A percentile compares a stretch with the other conserved stretches of the same genome.
These are phyloP conservation scores for Inga laurina DNA, from an alignment of 306 rosid genomes.

Conservation along the genomic window DNA sequence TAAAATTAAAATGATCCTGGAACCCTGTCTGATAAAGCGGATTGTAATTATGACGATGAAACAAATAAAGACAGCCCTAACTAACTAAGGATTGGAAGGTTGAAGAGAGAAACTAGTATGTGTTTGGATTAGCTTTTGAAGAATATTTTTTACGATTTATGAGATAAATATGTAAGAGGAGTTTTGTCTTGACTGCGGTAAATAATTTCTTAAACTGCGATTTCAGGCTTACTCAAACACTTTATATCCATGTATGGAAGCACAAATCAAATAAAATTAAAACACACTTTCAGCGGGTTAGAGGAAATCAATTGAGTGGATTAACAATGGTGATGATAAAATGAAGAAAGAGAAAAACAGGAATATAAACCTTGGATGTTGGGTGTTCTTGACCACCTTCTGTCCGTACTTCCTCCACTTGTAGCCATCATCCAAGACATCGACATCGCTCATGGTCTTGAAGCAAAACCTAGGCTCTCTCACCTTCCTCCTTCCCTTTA, in stretches of 20 bases:
- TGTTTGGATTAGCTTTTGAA: no score
- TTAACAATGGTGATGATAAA: not conserved
- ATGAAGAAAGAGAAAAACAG: not conserved
- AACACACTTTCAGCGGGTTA: not conserved
- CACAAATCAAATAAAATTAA: slow-evolving; percentile 22
- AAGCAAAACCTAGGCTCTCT: slow-evolving; percentile 98
- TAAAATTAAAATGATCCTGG: slow-evolving; percentile 27
- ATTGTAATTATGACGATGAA: slow-evolving; percentile 47
- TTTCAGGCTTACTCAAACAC: no score
- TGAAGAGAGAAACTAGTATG: slow-evolving; percentile 26
- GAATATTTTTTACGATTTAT: no score
- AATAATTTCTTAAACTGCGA: no score
- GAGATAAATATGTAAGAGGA: no score
- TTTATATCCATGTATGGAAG: slow-evolving; percentile 15
- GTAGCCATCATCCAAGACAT: slow-evolving; percentile 98
- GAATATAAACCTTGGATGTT: slow-evolving; percentile 77
- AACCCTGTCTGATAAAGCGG: slow-evolving; percentile 27
- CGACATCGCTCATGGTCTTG: slow-evolving; percentile 96
- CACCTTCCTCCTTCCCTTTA: slow-evolving; percentile 87
- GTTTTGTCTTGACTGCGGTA: no score
- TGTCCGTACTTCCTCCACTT: slow-evolving; percentile 99
- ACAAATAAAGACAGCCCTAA: slow-evolving; percentile 40
- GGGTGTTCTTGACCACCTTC: slow-evolving; percentile 98
- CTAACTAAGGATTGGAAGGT: not conserved
- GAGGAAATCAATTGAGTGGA: slow-evolving; percentile 13